A percentile compares a stretch with the other conserved stretches of the same genome.
Conservation (phyloP, 768 basidiomycete species). For the Lenzites betulinus region DNA sequence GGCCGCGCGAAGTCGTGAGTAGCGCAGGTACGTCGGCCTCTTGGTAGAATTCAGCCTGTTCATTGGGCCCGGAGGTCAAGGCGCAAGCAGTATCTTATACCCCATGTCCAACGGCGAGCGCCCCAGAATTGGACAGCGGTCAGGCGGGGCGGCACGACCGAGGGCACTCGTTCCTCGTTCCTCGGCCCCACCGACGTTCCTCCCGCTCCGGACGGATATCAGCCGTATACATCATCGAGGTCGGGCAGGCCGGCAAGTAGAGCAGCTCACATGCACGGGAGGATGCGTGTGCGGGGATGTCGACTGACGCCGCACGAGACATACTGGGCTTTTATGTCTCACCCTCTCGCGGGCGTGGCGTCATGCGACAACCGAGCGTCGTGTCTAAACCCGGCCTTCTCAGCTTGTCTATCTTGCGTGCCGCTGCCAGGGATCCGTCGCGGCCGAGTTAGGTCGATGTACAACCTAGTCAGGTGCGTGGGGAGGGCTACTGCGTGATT, state of each 20-base stretch:
- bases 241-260: background rate
- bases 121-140: slow-evolving; percentile 10
- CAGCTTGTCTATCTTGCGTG: slow-evolving; percentile 3
- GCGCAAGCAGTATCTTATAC: background rate
- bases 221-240: slow-evolving; percentile 3
- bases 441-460: background rate
- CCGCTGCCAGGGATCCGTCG: background rate
- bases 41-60: background rate
- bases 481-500: slow-evolving; percentile 14
- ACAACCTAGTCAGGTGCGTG: background rate
- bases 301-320: slow-evolving; percentile 13
- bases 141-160: slow-evolving; percentile 4
- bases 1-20: background rate
- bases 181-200: slow-evolving; percentile 8
- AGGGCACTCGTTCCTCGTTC: slow-evolving; percentile 9
- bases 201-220: slow-evolving; percentile 9
- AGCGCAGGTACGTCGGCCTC: background rate
- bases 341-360: slow-evolving; percentile 19
- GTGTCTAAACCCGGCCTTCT: slow-evolving; percentile 12
- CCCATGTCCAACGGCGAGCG: slow-evolving; percentile 1
- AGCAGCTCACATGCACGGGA: slow-evolving; percentile 8
- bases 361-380: slow-evolving; percentile 11
- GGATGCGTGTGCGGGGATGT: slow-evolving; percentile 14
- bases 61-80: slow-evolving; percentile 13
- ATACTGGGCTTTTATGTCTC: slow-evolving; percentile 29